Base-by-base conservation (phyloP, 441 rosid genomes). In the Populus hybrid region DNA sequence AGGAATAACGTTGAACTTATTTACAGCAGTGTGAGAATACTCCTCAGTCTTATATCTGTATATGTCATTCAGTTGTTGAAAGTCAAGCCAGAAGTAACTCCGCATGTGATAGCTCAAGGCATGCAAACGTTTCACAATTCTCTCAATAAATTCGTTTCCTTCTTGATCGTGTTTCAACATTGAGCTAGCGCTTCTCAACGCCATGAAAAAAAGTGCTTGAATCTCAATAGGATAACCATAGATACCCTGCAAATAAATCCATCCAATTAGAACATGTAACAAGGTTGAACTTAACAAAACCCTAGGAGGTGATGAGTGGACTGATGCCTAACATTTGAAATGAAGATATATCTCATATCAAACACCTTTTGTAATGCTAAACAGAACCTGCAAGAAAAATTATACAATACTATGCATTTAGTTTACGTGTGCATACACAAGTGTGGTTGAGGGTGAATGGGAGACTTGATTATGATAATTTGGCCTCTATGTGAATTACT, bases 161-260 rank as follows among this genome's bases (percentile, higher is more conserved):
- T 93, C 99, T 10, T 85, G 86, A 14, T 93, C 98, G 29, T 89
- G 97, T 83, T 94, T 94, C 71, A 94, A 83, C 91, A 94, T 79
- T 40, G 89, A 79, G 84, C 87, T 88, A 50, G 99, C 92, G 69
- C 86, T 83, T 79, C 99, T 83, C 79, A 93, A 77, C 10, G 98
- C 93, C 99, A 94, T 93, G 73, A 92, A 93, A 82, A 94, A 94
- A 68, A 93, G 90, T 28, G 99, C 94, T 87, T 94, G 98, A 74
- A 94, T 94, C 89, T 94, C 98, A 40, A 94, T 93, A 0, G 99
- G 99, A 84, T 93, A 92, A 68, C 98, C 99, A 78, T 94, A 94
- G 69, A 94, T 85, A 68, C 99, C 98, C 99, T 92, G 88, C 64
- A 84, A 61, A 73, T 21, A 79, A 68, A 65, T 18, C 67, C 53